A percentile compares a stretch with the other conserved stretches of the same genome.
These are phyloP conservation scores for Paragyromitra xinjiangensis DNA, from an alignment of 495 filamentous ascomycete species.

Conservation along the genomic window DNA sequence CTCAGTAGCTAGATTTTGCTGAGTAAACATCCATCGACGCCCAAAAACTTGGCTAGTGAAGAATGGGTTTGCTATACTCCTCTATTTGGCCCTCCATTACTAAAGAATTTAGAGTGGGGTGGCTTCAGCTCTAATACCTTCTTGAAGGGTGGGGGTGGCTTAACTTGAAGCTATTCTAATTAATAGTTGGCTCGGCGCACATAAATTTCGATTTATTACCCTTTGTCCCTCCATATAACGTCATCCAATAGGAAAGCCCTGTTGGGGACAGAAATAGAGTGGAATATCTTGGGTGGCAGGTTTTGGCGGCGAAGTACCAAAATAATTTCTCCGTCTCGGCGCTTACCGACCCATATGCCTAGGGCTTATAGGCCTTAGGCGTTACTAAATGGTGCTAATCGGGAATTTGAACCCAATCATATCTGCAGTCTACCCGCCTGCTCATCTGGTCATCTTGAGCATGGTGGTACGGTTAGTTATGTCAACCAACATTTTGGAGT, in stretches of 20 bases:
- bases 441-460: background rate
- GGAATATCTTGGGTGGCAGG: background rate
- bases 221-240: too few relatives aligned
- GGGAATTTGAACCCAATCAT: background rate
- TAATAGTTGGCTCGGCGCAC: background rate
- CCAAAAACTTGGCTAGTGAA: too few relatives aligned
- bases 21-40: too few relatives aligned
- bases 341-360: background rate
- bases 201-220: background rate
- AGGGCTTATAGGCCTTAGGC: background rate
- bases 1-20: too few relatives aligned
- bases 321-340: background rate
- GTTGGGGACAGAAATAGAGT: too few relatives aligned
- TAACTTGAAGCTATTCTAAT: background rate
- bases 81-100: too few relatives aligned
- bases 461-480: slow-evolving; percentile 4
- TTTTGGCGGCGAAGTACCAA: background rate
- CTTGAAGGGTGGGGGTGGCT: background rate
- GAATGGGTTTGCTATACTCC: too few relatives aligned
- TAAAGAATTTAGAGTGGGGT: too few relatives aligned
- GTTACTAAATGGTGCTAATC: slow-evolving; percentile 6
- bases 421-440: background rate
- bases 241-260: too few relatives aligned
- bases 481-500: slow-evolving; percentile 25
- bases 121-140: too few relatives aligned